A percentile compares a stretch with the other conserved stretches of the same genome.
Conservation (phyloP, 768 basidiomycete species). For the Pulveroboletus sp. region DNA sequence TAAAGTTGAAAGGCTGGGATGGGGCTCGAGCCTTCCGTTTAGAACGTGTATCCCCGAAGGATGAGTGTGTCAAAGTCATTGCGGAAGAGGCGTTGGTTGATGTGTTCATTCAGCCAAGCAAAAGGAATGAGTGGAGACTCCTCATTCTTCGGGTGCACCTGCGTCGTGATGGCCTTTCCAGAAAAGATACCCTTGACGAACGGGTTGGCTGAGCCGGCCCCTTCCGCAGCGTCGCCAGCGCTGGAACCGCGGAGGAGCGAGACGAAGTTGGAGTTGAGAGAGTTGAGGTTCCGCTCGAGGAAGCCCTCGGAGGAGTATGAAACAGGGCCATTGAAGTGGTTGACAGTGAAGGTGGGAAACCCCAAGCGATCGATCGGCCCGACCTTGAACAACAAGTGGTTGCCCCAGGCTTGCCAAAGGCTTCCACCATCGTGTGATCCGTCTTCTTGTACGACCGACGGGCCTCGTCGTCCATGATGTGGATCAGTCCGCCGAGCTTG, state of each 20-base stretch:
- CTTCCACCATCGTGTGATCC: slow-evolving; percentile 89
- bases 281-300: slow-evolving; percentile 81
- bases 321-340: slow-evolving; percentile 85
- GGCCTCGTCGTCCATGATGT: slow-evolving; percentile 96
- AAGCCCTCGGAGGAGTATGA: slow-evolving; percentile 87
- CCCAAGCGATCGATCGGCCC: slow-evolving; percentile 33
- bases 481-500: slow-evolving; percentile 77
- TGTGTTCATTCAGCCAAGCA: no score
- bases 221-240: slow-evolving; percentile 50
- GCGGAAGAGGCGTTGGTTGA: no score
- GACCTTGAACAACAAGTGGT: slow-evolving; percentile 85
- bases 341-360: slow-evolving; percentile 39
- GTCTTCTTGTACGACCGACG: slow-evolving; percentile 71
- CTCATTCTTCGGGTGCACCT: slow-evolving; percentile 87
- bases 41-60: no score
- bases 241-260: slow-evolving; percentile 71
- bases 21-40: no score
- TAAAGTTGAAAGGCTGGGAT: no score
- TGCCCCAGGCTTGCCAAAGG: slow-evolving; percentile 88
- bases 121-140: no score
- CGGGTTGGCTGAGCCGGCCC: slow-evolving; percentile 78
- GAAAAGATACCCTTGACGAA: slow-evolving; percentile 91
- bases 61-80: no score
- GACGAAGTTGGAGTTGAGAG: slow-evolving; percentile 90
- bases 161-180: slow-evolving; percentile 85